phyloP scores from a whole-genome alignment of 2,329 filamentous ascomycete genomes.

The Botryotinia narcissicola region DNA sequence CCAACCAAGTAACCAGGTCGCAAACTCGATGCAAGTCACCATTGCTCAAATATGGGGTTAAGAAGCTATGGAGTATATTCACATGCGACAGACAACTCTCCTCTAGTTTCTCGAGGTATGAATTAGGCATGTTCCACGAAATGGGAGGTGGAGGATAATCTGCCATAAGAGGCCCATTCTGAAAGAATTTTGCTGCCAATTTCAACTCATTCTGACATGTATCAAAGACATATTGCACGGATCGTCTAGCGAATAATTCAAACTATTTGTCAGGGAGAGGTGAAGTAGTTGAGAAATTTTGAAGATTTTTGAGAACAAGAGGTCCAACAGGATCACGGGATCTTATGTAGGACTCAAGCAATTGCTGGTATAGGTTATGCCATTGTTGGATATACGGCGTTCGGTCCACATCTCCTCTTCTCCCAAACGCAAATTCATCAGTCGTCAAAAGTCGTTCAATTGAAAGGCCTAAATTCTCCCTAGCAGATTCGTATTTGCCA shows the following conservation, averaged over 20 bases:
- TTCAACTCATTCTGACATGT: conserved; percentile 37
- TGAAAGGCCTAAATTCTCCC: conserved; percentile 56
- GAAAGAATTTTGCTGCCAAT: conserved; percentile 35
- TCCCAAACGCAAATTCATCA: conserved; percentile 48
- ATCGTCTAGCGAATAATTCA: conserved; percentile 34
- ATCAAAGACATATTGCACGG: conserved; percentile 36
- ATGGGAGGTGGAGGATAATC: conserved; percentile 25
- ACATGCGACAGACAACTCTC: conserved; percentile 35
- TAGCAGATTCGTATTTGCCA: conserved; percentile 60
- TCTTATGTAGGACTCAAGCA: conserved; percentile 48
- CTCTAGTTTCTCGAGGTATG: conserved; percentile 35
- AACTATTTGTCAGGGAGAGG: conserved; percentile 36
- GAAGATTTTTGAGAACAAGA: conserved; percentile 59
- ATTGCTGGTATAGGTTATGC: conserved; percentile 55
- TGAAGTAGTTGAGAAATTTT: conserved; percentile 42
- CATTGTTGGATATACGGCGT: conserved; percentile 60
- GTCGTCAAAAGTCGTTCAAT: conserved; percentile 54
- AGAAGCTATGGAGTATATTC: conserved; percentile 32
- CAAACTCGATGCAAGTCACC: conserved; percentile 34
- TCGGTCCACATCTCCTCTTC: conserved; percentile 55
- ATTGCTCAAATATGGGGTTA: conserved; percentile 34
- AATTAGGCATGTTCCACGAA: conserved; percentile 30
- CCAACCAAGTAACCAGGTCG: conserved; percentile 36
- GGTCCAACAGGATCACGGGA: conserved; percentile 48
- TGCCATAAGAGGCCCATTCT: conserved; percentile 32